phyloP scores from a whole-genome alignment of 2,329 filamentous ascomycete species.

The Periconia sp. region DNA sequence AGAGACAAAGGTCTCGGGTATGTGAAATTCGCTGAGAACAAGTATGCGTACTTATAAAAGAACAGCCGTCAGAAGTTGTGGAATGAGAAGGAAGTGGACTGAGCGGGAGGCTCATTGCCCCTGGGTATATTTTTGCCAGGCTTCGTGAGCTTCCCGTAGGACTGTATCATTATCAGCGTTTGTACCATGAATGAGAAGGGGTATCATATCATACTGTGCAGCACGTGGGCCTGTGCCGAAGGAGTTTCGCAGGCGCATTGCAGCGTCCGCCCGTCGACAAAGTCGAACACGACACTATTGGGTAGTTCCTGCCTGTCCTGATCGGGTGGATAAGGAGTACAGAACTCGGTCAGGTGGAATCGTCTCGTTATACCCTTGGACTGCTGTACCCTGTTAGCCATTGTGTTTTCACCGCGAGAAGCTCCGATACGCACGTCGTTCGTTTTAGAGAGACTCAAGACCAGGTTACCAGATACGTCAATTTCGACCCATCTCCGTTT shows the following conservation, averaged over 20 bases:
- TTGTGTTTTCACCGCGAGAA: background rate
- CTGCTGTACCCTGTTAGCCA: constrained; percentile 10
- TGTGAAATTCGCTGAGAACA: constrained; percentile 8
- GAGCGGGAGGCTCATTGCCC: constrained; percentile 11
- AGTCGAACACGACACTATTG: constrained; percentile 72
- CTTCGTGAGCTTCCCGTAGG: constrained; percentile 40
- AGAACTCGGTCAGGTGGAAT: constrained; percentile 86
- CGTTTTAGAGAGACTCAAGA: constrained; percentile 71
- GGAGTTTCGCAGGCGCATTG: constrained; percentile 57
- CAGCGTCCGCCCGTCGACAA: constrained; percentile 62
- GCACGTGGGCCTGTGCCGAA: constrained; percentile 35
- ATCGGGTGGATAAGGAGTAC: constrained; percentile 77
- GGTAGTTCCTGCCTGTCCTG: constrained; percentile 91
- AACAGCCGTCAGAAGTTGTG: constrained; percentile 8
- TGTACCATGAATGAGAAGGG: background rate
- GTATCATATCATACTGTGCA: constrained; percentile 34
- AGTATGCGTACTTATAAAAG: constrained; percentile 5
- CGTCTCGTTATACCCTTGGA: constrained; percentile 68
- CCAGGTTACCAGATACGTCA: constrained; percentile 79
- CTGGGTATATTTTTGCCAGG: constrained; percentile 39
- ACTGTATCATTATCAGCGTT: constrained; percentile 22
- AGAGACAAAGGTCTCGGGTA: constrained; percentile 15
- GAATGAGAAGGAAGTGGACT: constrained; percentile 6
- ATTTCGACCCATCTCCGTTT: constrained; percentile 88
- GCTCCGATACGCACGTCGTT: constrained; percentile 45